A percentile compares a stretch with the other conserved stretches of the same genome.
These are phyloP conservation scores for Fraxinus anomala DNA, from an alignment of 257 asterid species.

Conservation along the genomic window DNA sequence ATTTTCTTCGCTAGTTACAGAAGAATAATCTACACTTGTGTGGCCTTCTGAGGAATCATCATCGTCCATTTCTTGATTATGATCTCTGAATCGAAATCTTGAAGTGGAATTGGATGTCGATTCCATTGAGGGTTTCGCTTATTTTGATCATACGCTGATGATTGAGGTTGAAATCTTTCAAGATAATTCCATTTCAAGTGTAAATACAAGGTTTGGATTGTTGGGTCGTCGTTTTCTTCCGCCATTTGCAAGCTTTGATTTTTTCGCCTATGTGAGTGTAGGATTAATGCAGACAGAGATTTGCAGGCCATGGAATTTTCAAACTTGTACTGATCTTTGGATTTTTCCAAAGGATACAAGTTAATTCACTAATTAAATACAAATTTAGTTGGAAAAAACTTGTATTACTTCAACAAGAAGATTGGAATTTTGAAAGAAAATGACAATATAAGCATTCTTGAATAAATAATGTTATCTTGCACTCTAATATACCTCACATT, in stretches of 20 bases:
- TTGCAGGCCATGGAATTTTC: slow-evolving; percentile 8
- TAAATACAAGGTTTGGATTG: slow-evolving; percentile 6
- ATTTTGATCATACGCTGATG: slow-evolving; percentile 4
- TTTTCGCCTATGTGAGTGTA: slow-evolving; percentile 33
- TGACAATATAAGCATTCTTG: no score
- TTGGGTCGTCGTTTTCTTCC: slow-evolving; percentile 28
- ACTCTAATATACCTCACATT: no score
- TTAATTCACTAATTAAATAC: background rate
- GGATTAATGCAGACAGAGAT: background rate
- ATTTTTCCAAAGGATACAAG: background rate
- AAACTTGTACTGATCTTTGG: background rate
- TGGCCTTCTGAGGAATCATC: slow-evolving; percentile 39
- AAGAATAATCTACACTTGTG: slow-evolving; percentile 45
- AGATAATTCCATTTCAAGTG: background rate
- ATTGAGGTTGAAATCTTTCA: background rate
- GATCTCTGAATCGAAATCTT: slow-evolving; percentile 63
- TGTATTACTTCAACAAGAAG: background rate
- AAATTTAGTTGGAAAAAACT: background rate
- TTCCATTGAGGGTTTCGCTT: slow-evolving; percentile 34
- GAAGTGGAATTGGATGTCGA: slow-evolving; percentile 37
- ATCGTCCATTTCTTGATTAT: slow-evolving; percentile 34
- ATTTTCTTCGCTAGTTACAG: slow-evolving; percentile 42
- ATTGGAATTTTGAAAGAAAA: no score
- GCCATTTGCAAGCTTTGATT: slow-evolving; percentile 53
- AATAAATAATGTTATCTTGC: no score